Conservation (phyloP, 2,329 filamentous ascomycete genomes). For the Calonectria hawksworthii region DNA sequence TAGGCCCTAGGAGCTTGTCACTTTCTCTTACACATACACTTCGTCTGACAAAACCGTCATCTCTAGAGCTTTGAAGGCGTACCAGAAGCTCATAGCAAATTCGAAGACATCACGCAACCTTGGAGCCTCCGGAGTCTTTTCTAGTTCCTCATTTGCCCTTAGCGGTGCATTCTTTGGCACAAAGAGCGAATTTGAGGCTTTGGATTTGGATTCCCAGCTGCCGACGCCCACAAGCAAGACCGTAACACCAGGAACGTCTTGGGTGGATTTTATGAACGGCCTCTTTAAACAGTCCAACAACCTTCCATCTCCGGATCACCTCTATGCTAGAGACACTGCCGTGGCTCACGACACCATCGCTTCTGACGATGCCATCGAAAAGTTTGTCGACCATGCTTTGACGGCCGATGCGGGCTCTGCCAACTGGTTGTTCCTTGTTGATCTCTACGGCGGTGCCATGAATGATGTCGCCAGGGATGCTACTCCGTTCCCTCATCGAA, state of each 20-base stretch:
- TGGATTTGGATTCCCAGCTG: neutral
- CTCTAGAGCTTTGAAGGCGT: neutral
- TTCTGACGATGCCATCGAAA: neutral
- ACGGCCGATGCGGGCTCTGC: neutral
- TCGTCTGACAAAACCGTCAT: neutral
- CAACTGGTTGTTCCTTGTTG: neutral
- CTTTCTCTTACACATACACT: neutral
- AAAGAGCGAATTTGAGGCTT: neutral
- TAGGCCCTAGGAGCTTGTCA: neutral
- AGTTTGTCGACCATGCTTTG: neutral
- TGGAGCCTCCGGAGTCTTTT: neutral
- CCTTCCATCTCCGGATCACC: neutral
- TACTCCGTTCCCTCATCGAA: conserved; percentile 1
- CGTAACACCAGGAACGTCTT: neutral
- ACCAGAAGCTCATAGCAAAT: neutral
- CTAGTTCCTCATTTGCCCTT: neutral
- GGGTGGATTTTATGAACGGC: neutral
- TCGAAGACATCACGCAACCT: neutral
- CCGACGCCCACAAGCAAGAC: neutral
- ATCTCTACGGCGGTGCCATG: conserved; percentile 7
- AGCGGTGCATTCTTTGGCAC: neutral
- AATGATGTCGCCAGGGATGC: neutral
- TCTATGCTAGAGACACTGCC: neutral
- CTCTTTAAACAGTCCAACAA: neutral
- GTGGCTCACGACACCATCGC: neutral